Conservation (phyloP, 2,329 filamentous ascomycete species). For the Polychaeton citri region DNA sequence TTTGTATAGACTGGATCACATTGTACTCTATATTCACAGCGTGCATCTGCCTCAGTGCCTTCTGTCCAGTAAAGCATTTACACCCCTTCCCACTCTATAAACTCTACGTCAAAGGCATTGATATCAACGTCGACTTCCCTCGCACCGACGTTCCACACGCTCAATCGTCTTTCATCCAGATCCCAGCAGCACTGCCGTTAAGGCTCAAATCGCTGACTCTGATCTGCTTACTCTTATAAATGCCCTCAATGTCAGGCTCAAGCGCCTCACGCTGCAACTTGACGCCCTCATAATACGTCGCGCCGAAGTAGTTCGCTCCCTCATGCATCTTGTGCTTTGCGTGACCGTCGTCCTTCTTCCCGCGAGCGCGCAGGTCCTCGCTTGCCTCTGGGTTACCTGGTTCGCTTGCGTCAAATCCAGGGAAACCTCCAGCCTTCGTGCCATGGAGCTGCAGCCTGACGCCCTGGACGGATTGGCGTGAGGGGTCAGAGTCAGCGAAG, state of each 20-base stretch:
- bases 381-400: neutral
- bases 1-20: too few species aligned
- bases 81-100: too few species aligned
- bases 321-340: conserved; percentile 5
- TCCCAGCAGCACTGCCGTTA: conserved; percentile 14
- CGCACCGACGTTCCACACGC: too few species aligned
- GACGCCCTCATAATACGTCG: conserved; percentile 14
- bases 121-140: too few species aligned
- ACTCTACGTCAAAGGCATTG: too few species aligned
- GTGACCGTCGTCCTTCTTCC: conserved; percentile 5
- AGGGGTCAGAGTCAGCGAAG: conserved; percentile 17
- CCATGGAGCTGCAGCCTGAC: conserved; percentile 17
- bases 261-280: conserved; percentile 13
- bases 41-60: too few species aligned
- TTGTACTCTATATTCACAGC: too few species aligned
- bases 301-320: conserved; percentile 15
- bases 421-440: conserved; percentile 11
- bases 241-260: conserved; percentile 12
- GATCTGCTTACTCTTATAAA: conserved; percentile 11
- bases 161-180: neutral
- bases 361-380: conserved; percentile 6
- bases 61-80: too few species aligned
- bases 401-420: conserved; percentile 4
- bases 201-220: conserved; percentile 12
- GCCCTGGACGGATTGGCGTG: conserved; percentile 15